phyloP scores from a whole-genome alignment of 805 yeast genomes.

The Wickerhamiella australiensis region DNA sequence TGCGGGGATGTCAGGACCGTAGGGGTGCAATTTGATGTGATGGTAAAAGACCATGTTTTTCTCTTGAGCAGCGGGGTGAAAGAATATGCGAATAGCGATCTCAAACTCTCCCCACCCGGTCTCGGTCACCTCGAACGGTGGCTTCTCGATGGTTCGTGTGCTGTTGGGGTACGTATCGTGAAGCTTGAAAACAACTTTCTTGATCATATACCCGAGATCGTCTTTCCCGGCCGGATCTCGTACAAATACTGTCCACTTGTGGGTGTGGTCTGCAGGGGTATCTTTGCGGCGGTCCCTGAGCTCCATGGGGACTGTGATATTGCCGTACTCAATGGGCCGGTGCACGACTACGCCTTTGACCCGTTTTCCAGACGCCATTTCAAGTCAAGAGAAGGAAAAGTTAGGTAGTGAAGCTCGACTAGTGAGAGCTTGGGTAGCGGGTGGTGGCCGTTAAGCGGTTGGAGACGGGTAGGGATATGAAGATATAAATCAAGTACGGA shows the following conservation, averaged over 20 bases:
- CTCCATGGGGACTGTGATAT: conserved; percentile 58
- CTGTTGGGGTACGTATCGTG: conserved; percentile 90
- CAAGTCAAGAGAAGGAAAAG: no score
- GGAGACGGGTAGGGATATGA: neutral
- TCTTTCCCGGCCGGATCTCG: conserved; percentile 60
- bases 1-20: conserved; percentile 31
- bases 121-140: conserved; percentile 92
- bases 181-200: conserved; percentile 83
- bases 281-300: conserved; percentile 39
- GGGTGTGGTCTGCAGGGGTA: conserved; percentile 85
- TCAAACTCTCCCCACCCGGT: conserved; percentile 99
- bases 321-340: conserved; percentile 73
- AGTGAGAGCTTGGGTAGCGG: no score
- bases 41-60: conserved; percentile 79
- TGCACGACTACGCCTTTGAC: conserved; percentile 50
- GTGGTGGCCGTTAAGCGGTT: neutral
- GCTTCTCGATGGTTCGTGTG: conserved; percentile 71
- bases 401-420: no score
- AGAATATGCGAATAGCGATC: conserved; percentile 73
- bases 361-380: conserved; percentile 15
- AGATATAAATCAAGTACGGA: no score
- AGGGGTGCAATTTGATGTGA: conserved; percentile 85
- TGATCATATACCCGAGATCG: conserved; percentile 69
- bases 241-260: conserved; percentile 88
- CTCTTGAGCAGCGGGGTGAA: conserved; percentile 76